A percentile compares a stretch with the other conserved stretches of the same genome.
Evolutionary conservation across 306 rosid species (phyloP).

Genomic region (Gastrolobium villosum): DNA sequence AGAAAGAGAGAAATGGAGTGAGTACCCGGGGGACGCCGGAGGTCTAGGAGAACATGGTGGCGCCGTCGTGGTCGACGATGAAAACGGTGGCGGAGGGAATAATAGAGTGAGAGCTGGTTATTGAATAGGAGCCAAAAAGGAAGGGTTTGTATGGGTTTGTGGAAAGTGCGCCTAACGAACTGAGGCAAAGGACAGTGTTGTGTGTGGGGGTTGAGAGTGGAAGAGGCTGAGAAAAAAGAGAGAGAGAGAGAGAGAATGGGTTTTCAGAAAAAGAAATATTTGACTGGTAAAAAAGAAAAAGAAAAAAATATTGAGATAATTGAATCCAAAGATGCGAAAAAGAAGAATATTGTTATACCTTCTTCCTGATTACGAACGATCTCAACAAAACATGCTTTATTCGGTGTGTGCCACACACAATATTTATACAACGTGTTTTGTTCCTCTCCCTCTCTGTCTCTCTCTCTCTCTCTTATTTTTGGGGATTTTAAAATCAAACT

Average conservation of each 20-base stretch:
- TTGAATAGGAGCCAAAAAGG: neutral
- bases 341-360: constrained; percentile 39
- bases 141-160: constrained; percentile 30
- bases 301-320: neutral
- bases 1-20: constrained; percentile 9
- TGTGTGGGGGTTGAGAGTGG: neutral
- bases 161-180: constrained; percentile 47
- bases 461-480: neutral
- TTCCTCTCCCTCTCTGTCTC: too few relatives aligned
- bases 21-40: constrained; percentile 31
- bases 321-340: constrained; percentile 28
- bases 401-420: constrained; percentile 14
- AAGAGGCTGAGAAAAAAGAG: neutral
- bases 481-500: neutral
- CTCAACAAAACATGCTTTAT: constrained; percentile 31
- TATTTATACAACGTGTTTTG: neutral
- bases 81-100: constrained; percentile 30
- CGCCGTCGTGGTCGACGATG: constrained; percentile 25
- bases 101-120: constrained; percentile 28
- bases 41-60: constrained; percentile 34
- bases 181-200: constrained; percentile 23
- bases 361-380: neutral
- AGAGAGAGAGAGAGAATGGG: neutral
- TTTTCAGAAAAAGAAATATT: constrained; percentile 39
- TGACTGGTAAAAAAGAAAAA: constrained; percentile 42